These are phyloP conservation scores for Aureoboletus auriporus DNA, from an alignment of 768 basidiomycete species.

Conservation along the genomic window DNA sequence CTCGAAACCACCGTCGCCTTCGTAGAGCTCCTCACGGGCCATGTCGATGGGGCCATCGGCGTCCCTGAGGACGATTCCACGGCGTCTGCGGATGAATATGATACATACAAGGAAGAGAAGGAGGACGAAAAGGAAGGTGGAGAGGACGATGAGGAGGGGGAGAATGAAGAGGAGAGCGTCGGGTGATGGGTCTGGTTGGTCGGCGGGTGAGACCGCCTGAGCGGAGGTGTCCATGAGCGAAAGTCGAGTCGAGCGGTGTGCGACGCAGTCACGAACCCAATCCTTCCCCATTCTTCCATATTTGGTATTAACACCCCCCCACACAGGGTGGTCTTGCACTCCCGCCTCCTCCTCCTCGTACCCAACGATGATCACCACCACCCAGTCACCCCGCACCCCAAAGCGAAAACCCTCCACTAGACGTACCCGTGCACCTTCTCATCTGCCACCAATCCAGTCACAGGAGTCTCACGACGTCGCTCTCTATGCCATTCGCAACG, in stretches of 20 bases:
- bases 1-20: conserved; percentile 91
- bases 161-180: conserved; percentile 85
- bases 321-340: conserved; percentile 6
- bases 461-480: conserved; percentile 69
- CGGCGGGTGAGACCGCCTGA: conserved; percentile 5
- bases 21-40: conserved; percentile 84
- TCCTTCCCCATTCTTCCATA: conserved; percentile 1
- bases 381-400: conserved; percentile 44
- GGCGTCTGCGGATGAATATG: conserved; percentile 72
- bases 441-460: conserved; percentile 48
- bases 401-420: conserved; percentile 55
- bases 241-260: neutral
- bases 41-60: conserved; percentile 91
- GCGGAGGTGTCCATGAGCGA: neutral
- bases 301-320: conserved; percentile 16
- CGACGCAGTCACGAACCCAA: conserved; percentile 13
- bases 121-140: conserved; percentile 89
- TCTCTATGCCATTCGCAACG: conserved; percentile 65
- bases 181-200: conserved; percentile 28
- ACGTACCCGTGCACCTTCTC: conserved; percentile 52
- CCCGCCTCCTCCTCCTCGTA: conserved; percentile 1
- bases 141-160: conserved; percentile 89
- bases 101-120: conserved; percentile 89
- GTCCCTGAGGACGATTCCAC: conserved; percentile 79
- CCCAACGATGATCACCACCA: conserved; percentile 40